Evolutionary conservation across 2,329 filamentous ascomycete species (phyloP).

Genomic region (Cytospora mali): DNA sequence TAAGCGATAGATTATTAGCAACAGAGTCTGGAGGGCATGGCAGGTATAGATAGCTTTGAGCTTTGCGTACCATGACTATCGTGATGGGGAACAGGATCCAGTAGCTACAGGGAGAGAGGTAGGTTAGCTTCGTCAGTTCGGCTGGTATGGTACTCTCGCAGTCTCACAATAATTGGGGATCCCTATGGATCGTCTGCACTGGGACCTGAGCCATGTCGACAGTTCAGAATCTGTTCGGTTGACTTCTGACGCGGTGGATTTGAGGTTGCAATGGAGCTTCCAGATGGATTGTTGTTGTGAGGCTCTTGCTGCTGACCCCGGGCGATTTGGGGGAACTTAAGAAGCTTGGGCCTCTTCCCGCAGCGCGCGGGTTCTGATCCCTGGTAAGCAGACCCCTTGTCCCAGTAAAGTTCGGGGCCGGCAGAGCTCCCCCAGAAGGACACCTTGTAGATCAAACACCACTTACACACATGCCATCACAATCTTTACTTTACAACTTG

Average conservation of each 20-base stretch:
- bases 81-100: conserved; percentile 99
- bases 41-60: conserved; percentile 10
- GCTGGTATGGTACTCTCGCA: conserved; percentile 5
- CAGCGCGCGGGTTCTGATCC: too few species aligned
- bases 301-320: not conserved
- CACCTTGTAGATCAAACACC: conserved; percentile 16
- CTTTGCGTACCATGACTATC: conserved; percentile 77
- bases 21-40: not conserved
- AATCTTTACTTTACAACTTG: not conserved
- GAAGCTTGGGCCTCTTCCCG: conserved; percentile 7
- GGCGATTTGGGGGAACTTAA: conserved; percentile 4
- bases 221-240: conserved; percentile 13
- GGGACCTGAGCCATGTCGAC: conserved; percentile 76
- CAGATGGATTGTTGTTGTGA: conserved; percentile 3
- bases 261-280: conserved; percentile 11
- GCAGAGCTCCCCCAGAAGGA: conserved; percentile 12
- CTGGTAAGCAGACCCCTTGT: not conserved
- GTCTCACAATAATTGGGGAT: conserved; percentile 94
- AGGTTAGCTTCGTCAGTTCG: conserved; percentile 27
- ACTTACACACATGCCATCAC: conserved; percentile 2
- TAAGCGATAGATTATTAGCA: conserved; percentile 37
- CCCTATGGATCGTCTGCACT: conserved; percentile 94
- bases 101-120: conserved; percentile 63
- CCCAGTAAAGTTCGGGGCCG: conserved; percentile 6
- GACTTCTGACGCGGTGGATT: conserved; percentile 1